A percentile compares a stretch with the other conserved stretches of the same genome.
These are phyloP conservation scores for Apiotrichum gamsii DNA, from an alignment of 1,284 basidiomycete genomes.

Conservation along the genomic window DNA sequence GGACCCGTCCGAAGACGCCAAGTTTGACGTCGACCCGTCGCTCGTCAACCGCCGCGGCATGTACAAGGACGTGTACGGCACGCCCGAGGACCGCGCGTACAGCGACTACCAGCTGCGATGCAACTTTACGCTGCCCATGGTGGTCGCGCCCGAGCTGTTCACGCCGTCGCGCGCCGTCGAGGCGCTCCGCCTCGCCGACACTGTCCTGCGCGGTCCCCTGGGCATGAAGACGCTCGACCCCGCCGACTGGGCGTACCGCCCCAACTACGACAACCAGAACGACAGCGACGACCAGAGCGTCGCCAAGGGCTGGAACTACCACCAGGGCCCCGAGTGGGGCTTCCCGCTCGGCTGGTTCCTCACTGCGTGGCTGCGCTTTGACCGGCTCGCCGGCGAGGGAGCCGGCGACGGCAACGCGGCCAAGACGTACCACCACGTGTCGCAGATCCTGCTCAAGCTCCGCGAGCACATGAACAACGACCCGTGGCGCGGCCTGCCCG, in stretches of 20 bases:
- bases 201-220: constrained; percentile 69
- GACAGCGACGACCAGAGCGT: constrained; percentile 72
- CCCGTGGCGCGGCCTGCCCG: constrained; percentile 84
- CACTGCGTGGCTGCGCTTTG: constrained; percentile 82
- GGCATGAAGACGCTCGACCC: constrained; percentile 94
- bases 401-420: constrained; percentile 56
- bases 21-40: constrained; percentile 64
- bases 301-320: constrained; percentile 81
- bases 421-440: constrained; percentile 70
- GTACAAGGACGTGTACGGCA: constrained; percentile 96
- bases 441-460: constrained; percentile 62
- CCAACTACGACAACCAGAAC: constrained; percentile 84
- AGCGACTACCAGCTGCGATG: constrained; percentile 91
- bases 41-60: constrained; percentile 87
- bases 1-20: constrained; percentile 66
- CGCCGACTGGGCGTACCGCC: constrained; percentile 74
- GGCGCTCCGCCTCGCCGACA: constrained; percentile 69
- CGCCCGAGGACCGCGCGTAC: constrained; percentile 79
- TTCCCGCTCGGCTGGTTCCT: constrained; percentile 95
- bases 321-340: constrained; percentile 69
- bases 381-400: constrained; percentile 54
- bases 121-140: constrained; percentile 95
- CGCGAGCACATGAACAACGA: constrained; percentile 69
- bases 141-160: constrained; percentile 93
- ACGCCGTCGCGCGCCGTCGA: constrained; percentile 68